A percentile compares a stretch with the other conserved stretches of the same genome.
phyloP scores from a whole-genome alignment of 257 asterid genomes.

The Avicennia marina region DNA sequence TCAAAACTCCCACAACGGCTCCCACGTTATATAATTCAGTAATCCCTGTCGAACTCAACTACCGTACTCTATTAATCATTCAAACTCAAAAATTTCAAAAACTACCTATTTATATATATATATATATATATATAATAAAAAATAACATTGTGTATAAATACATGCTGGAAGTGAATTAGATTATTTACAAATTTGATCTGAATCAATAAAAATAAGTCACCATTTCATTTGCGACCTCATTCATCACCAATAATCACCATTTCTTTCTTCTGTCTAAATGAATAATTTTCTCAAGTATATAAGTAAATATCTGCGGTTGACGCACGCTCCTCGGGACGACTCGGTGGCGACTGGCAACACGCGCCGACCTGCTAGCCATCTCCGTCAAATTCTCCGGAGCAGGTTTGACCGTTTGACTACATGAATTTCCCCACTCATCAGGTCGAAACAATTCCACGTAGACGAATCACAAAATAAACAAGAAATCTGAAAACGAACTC shows the following conservation, averaged over 20 bases:
- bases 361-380: constrained; percentile 53
- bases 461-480: constrained; percentile 17
- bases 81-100: not conserved
- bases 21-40: constrained; percentile 27
- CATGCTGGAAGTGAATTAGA: constrained; percentile 2
- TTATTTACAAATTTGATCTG: constrained; percentile 20
- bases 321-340: constrained; percentile 59
- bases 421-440: not conserved
- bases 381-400: constrained; percentile 17
- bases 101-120: no score
- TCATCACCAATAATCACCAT: not conserved
- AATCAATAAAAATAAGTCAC: constrained; percentile 10
- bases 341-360: constrained; percentile 33
- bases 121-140: no score
- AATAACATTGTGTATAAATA: constrained; percentile 8
- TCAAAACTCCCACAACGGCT: constrained; percentile 32
- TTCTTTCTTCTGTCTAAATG: not conserved
- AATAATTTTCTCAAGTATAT: no score
- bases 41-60: constrained; percentile 12
- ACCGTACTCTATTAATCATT: constrained; percentile 1
- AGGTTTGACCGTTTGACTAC: not conserved
- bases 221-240: not conserved
- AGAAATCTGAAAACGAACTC: not conserved
- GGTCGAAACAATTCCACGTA: not conserved
- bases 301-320: not conserved